These are phyloP conservation scores for Penicillium cinerascens DNA, from an alignment of 495 filamentous ascomycete species.

Conservation along the genomic window DNA sequence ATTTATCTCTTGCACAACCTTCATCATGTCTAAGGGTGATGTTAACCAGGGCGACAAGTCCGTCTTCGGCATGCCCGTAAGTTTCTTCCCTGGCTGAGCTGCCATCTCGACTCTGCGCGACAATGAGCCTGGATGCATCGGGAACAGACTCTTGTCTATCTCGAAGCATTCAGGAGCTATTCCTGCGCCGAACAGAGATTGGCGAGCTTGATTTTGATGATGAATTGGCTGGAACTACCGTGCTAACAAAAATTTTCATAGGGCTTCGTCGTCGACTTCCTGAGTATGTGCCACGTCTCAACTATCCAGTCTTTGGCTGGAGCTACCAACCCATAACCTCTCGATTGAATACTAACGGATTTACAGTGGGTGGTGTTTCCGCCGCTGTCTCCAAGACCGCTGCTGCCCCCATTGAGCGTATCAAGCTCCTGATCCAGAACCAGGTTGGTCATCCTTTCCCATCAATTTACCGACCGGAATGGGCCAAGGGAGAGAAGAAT, in stretches of 20 bases:
- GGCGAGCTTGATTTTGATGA: neutral
- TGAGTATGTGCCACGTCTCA: conserved; percentile 71
- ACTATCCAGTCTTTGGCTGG: conserved; percentile 1
- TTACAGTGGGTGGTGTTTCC: conserved; percentile 96
- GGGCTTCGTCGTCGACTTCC: conserved; percentile 83
- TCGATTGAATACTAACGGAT: conserved; percentile 28
- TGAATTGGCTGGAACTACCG: neutral
- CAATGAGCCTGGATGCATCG: conserved; percentile 1
- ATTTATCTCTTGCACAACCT: conserved; percentile 41
- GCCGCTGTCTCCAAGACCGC: conserved; percentile 99
- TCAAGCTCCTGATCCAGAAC: conserved; percentile 99
- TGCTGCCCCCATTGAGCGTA: conserved; percentile 99
- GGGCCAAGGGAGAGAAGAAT: neutral
- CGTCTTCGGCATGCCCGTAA: conserved; percentile 82
- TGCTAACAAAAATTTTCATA: conserved; percentile 40
- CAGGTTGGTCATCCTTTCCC: conserved; percentile 59
- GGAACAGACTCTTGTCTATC: neutral
- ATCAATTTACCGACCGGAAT: neutral
- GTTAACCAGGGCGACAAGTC: conserved; percentile 63
- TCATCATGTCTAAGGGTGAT: conserved; percentile 50
- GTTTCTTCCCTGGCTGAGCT: conserved; percentile 20
- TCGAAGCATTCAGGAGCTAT: neutral
- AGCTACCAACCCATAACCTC: neutral
- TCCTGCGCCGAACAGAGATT: neutral
- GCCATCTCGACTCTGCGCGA: conserved; percentile 1